Percentiles rank a stretch among this genome's conserved stretches.
phyloP scores from a whole-genome alignment of 305 asterid genomes.

The Fraxinus platypoda region DNA sequence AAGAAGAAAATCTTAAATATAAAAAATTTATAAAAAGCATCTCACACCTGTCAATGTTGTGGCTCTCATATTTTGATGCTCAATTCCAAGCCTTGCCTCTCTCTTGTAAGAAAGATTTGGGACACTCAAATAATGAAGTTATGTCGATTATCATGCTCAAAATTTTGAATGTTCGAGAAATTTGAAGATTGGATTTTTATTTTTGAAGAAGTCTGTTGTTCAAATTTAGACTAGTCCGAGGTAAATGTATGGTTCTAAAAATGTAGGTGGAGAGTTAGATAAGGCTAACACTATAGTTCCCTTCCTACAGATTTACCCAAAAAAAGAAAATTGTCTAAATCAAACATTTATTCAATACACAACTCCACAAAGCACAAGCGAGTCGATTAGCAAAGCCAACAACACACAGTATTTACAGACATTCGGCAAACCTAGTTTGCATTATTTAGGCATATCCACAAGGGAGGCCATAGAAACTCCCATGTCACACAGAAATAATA shows the following conservation, averaged over 20 bases:
- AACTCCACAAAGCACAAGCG: background rate
- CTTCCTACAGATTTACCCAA: background rate
- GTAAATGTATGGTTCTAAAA: background rate
- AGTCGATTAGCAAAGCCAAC: slow-evolving; percentile 7
- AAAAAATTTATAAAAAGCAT: background rate
- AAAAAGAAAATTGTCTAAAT: background rate
- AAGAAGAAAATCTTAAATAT: background rate
- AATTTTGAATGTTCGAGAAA: background rate
- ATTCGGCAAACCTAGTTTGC: slow-evolving; percentile 34
- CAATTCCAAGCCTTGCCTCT: background rate
- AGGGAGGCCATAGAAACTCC: slow-evolving; percentile 4
- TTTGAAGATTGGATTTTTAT: background rate
- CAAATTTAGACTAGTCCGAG: background rate
- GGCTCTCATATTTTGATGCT: background rate
- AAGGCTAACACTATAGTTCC: background rate
- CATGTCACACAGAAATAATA: background rate
- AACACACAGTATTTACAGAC: slow-evolving; percentile 10
- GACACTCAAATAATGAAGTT: background rate
- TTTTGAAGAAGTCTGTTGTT: background rate
- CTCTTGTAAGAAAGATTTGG: background rate
- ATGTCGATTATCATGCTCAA: background rate
- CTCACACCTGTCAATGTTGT: background rate
- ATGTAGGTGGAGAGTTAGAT: background rate
- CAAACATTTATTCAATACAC: slow-evolving; percentile 23
- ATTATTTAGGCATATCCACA: slow-evolving; percentile 32